phyloP scores from a whole-genome alignment of 2,329 filamentous ascomycete genomes.

The Teratosphaeria epicoccoides region DNA sequence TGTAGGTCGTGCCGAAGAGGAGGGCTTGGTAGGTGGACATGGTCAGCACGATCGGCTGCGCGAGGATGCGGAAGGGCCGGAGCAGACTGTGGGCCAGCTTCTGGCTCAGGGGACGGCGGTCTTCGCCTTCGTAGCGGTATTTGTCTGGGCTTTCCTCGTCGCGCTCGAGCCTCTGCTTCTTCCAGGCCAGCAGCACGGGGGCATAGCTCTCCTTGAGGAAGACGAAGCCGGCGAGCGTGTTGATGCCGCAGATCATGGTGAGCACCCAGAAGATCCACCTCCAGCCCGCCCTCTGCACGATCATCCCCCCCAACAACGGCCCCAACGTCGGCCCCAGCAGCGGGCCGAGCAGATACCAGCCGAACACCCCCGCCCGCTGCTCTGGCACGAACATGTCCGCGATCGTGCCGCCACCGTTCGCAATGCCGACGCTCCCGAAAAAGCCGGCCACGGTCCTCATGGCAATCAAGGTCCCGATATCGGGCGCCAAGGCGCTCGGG shows the following conservation, averaged over 20 bases:
- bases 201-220: slow-evolving; percentile 37
- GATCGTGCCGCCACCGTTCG: slow-evolving; percentile 43
- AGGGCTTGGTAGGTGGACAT: slow-evolving; percentile 39
- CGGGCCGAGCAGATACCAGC: slow-evolving; percentile 36
- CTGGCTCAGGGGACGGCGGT: slow-evolving; percentile 26
- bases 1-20: slow-evolving; percentile 39
- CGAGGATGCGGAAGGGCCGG: slow-evolving; percentile 33
- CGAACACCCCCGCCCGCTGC: slow-evolving; percentile 37
- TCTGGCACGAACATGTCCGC: slow-evolving; percentile 40
- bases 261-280: slow-evolving; percentile 41
- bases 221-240: slow-evolving; percentile 33
- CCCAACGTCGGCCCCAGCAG: slow-evolving; percentile 33
- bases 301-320: slow-evolving; percentile 34
- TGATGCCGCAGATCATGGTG: slow-evolving; percentile 32
- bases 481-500: slow-evolving; percentile 38
- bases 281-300: slow-evolving; percentile 36
- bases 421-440: slow-evolving; percentile 41
- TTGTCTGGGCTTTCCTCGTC: slow-evolving; percentile 27
- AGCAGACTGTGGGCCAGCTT: slow-evolving; percentile 30
- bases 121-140: slow-evolving; percentile 35
- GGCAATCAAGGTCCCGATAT: slow-evolving; percentile 35
- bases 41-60: slow-evolving; percentile 36
- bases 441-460: slow-evolving; percentile 39
- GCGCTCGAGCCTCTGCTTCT: slow-evolving; percentile 27
- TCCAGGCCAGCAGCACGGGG: slow-evolving; percentile 29